Evolutionary conservation across 352 stramenopile genomes (phyloP).

Genomic region (Globisporangium yorkense): DNA sequence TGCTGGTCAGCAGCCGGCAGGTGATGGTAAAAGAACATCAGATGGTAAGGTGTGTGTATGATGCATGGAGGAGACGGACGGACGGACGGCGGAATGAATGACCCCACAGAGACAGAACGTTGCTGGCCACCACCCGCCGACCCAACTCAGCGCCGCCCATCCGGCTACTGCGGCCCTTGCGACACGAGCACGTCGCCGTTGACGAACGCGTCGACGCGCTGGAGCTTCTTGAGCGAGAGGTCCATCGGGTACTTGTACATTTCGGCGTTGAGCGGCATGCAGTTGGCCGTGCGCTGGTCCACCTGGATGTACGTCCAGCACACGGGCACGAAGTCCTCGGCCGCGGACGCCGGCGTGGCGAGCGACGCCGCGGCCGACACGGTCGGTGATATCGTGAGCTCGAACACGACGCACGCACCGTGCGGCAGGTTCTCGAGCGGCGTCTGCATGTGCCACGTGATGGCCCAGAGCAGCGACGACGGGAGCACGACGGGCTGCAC

Average conservation of each 20-base stretch:
- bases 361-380: conserved; percentile 11
- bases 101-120: not conserved
- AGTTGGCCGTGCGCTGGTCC: conserved; percentile 74
- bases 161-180: conserved; percentile 29
- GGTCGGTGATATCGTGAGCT: conserved; percentile 45
- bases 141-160: no score
- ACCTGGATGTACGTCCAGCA: conserved; percentile 85
- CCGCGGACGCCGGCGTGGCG: conserved; percentile 20
- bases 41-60: conserved; percentile 1
- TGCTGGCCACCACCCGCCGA: no score
- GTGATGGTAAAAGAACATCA: not conserved
- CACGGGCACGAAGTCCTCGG: conserved; percentile 48
- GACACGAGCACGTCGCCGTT: conserved; percentile 67
- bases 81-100: not conserved
- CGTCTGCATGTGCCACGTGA: conserved; percentile 92
- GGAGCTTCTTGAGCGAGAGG: conserved; percentile 66
- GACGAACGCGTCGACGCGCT: conserved; percentile 72
- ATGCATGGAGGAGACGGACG: not conserved
- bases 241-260: conserved; percentile 84
- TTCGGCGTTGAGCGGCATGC: conserved; percentile 53
- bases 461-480: conserved; percentile 68
- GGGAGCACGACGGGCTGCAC: conserved; percentile 52
- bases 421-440: conserved; percentile 88
- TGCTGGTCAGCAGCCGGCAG: no score
- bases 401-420: conserved; percentile 62